Percentiles rank a stretch among this genome's conserved stretches.
Evolutionary conservation across 2,329 filamentous ascomycete genomes (phyloP).

Genomic region (Aspergillus ruber): DNA sequence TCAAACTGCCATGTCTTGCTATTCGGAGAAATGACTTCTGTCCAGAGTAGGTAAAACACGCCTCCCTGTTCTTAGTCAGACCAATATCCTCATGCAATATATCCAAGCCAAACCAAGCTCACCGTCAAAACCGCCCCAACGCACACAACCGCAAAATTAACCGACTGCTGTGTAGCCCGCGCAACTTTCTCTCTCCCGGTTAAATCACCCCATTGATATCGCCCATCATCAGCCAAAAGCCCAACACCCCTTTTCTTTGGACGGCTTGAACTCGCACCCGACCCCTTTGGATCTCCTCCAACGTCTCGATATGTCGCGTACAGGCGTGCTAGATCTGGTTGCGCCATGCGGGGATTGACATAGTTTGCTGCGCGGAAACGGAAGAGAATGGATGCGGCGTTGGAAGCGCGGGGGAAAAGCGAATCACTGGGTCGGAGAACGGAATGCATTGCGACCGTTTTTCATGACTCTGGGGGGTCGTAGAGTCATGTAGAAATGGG

Average conservation of each 20-base stretch:
- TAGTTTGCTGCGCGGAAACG: conserved; percentile 14
- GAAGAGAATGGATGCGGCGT: conserved; percentile 12
- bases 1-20: conserved; percentile 87
- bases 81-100: neutral
- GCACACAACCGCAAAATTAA: conserved; percentile 76
- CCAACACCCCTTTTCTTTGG: conserved; percentile 60
- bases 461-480: conserved; percentile 8
- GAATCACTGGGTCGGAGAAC: conserved; percentile 19
- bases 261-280: conserved; percentile 34
- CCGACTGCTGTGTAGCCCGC: conserved; percentile 79
- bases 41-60: conserved; percentile 72
- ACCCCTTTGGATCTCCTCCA: conserved; percentile 20
- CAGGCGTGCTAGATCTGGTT: conserved; percentile 30
- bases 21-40: conserved; percentile 75
- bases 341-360: conserved; percentile 27
- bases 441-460: conserved; percentile 15
- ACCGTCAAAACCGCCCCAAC: conserved; percentile 72
- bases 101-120: conserved; percentile 20
- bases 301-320: conserved; percentile 56
- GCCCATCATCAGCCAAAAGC: conserved; percentile 77
- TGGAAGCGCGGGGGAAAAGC: conserved; percentile 11
- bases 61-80: conserved; percentile 49
- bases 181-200: conserved; percentile 71
- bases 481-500: conserved; percentile 9
- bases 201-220: conserved; percentile 72